These are phyloP conservation scores for Fusarium sp. DNA, from an alignment of 2,329 filamentous ascomycete species.

Conservation along the genomic window DNA sequence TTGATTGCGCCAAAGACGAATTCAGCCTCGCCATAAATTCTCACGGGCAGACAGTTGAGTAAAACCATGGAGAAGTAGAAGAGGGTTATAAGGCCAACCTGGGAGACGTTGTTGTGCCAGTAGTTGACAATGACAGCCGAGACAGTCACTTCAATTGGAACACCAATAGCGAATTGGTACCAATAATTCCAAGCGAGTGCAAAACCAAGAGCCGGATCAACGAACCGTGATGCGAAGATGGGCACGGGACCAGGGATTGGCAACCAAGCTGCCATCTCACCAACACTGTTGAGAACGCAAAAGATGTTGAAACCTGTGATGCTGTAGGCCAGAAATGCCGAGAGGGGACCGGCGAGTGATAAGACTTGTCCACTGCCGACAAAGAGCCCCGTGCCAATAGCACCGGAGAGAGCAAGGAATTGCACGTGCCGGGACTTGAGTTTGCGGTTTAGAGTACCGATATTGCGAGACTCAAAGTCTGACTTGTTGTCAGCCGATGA, in stretches of 20 bases:
- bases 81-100: slow-evolving; percentile 13
- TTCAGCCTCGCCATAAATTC: slow-evolving; percentile 63
- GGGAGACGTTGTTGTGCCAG: slow-evolving; percentile 58
- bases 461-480: slow-evolving; percentile 22
- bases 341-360: slow-evolving; percentile 22
- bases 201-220: slow-evolving; percentile 62
- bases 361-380: slow-evolving; percentile 24
- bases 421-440: slow-evolving; percentile 69
- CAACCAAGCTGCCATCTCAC: slow-evolving; percentile 38
- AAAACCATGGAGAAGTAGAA: slow-evolving; percentile 29
- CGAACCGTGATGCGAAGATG: slow-evolving; percentile 56
- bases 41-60: slow-evolving; percentile 23
- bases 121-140: slow-evolving; percentile 69
- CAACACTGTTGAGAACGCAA: slow-evolving; percentile 50
- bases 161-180: slow-evolving; percentile 69
- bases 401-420: slow-evolving; percentile 60
- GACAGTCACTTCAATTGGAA: slow-evolving; percentile 68
- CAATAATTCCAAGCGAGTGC: slow-evolving; percentile 68
- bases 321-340: slow-evolving; percentile 20
- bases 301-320: slow-evolving; percentile 26
- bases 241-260: slow-evolving; percentile 3
- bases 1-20: slow-evolving; percentile 72
- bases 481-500: slow-evolving; percentile 10
- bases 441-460: slow-evolving; percentile 29
- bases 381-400: slow-evolving; percentile 31